Conservation (phyloP, 352 stramenopile species). For the Blastocystis sp. region DNA sequence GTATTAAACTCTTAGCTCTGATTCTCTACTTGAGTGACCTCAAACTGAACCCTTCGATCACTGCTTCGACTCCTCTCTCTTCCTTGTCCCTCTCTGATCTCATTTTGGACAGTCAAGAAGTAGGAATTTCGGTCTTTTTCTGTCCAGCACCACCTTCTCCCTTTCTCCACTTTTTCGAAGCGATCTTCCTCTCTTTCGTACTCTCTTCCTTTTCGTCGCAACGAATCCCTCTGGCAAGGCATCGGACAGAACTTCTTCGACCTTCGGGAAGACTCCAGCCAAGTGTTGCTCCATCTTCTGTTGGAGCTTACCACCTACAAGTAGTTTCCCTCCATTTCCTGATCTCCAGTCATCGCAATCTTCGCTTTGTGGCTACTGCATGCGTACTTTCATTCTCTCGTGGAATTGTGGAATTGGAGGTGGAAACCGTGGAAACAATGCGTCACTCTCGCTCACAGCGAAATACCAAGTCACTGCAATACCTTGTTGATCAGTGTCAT, state of each 20-base stretch:
- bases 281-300: not conserved
- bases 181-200: not conserved
- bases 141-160: not conserved
- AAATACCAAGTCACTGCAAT: not conserved
- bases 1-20: not conserved
- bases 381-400: not conserved
- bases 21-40: constrained; percentile 23
- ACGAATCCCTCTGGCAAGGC: not conserved
- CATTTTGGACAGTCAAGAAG: constrained; percentile 10
- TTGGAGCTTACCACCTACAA: constrained; percentile 28
- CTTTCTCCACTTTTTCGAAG: not conserved
- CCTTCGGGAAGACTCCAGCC: not conserved
- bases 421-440: not conserved
- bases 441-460: not conserved
- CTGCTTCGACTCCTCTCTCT: not conserved
- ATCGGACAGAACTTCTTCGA: not conserved
- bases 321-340: not conserved
- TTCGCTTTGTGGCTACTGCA: constrained; percentile 3
- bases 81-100: not conserved
- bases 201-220: not conserved
- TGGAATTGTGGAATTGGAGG: not conserved
- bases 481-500: not conserved
- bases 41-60: not conserved
- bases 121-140: not conserved
- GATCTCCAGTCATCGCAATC: not conserved